A percentile compares a stretch with the other conserved stretches of the same genome.
Evolutionary conservation across 805 yeast species (phyloP).

Genomic region (Ogataea neopini): DNA sequence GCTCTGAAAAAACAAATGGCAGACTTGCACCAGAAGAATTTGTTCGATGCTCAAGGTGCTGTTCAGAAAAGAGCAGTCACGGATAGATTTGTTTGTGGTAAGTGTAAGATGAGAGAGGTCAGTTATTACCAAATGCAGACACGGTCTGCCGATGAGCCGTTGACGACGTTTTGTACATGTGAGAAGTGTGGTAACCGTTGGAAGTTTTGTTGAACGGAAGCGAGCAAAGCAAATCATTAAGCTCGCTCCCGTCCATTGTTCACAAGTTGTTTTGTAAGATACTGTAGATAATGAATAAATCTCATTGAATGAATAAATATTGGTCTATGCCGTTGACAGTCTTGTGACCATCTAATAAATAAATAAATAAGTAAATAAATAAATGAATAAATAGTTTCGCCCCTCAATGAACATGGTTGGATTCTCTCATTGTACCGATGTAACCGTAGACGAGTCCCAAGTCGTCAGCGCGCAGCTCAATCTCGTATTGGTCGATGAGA

Average conservation of each 20-base stretch:
- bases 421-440: slow-evolving; percentile 13
- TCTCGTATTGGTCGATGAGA: slow-evolving; percentile 12
- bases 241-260: no score
- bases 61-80: slow-evolving; percentile 94
- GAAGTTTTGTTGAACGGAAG: slow-evolving; percentile 72
- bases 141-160: slow-evolving; percentile 97
- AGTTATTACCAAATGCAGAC: slow-evolving; percentile 98
- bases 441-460: slow-evolving; percentile 16
- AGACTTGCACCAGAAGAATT: slow-evolving; percentile 80
- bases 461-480: slow-evolving; percentile 16
- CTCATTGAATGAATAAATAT: no score
- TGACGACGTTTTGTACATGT: slow-evolving; percentile 97
- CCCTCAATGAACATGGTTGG: not conserved
- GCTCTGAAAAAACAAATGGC: slow-evolving; percentile 83
- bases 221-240: no score
- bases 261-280: no score
- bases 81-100: slow-evolving; percentile 95
- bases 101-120: slow-evolving; percentile 96
- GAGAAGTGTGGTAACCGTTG: slow-evolving; percentile 97
- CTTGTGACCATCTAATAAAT: slow-evolving; percentile 4
- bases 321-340: slow-evolving; percentile 1
- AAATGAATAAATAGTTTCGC: slow-evolving; percentile 4
- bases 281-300: not conserved
- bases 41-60: slow-evolving; percentile 97
- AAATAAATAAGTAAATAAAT: slow-evolving; percentile 2